Evolutionary conservation across 2,329 filamentous ascomycete genomes (phyloP), one percentile per base, ranked within the genome.

Genomic region (Xylaria sp.): DNA sequence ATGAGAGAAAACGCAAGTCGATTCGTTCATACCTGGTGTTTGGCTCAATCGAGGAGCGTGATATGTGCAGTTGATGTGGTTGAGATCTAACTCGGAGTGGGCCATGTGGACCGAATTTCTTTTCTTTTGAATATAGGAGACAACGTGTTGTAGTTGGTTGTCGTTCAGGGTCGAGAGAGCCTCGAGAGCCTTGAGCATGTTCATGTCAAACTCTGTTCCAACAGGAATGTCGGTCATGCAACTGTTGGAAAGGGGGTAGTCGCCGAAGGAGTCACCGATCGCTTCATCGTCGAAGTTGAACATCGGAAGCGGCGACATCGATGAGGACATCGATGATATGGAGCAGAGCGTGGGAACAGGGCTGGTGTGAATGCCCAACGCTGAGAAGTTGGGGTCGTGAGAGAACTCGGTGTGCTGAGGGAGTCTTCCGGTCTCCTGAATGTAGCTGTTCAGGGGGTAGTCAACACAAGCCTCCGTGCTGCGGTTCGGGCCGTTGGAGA

Each of bases 111-210:
- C 54, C 34, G 59, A 18, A 13, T 50, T 57, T 46, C 63, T 64
- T 34, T 60, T 69, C 54, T 67, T 67, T 52, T 66, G 66, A 37
- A 69, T 58, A 52, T 64, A 58, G n/a, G 57, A 59, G 13, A 69
- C 42, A 5, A 68, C 57, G 3, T 71, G 65, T 53, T 67, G 65
- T 49, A 69, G 68, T 37, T 70, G 69, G 42, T 56, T 60, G 30
- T 66, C 59, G 39, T 55, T 68, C 52, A 67, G 60, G 47, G 57
- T 60, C 19, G 65, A 66, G 48, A 71, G 64, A 30, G 63, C 66
- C 19, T 70, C 64, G 9, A 71, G 63, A 1, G 68, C 66, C 19
- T 58, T 54, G 50, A 68, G 54, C 60, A 68, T 64, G 52, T 68
- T 64, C 9, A 63, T 55, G 10, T 59, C 61, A 46, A 64, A 67